Conservation (phyloP, 2,329 filamentous ascomycete genomes). For the Ophiostoma quercus region DNA sequence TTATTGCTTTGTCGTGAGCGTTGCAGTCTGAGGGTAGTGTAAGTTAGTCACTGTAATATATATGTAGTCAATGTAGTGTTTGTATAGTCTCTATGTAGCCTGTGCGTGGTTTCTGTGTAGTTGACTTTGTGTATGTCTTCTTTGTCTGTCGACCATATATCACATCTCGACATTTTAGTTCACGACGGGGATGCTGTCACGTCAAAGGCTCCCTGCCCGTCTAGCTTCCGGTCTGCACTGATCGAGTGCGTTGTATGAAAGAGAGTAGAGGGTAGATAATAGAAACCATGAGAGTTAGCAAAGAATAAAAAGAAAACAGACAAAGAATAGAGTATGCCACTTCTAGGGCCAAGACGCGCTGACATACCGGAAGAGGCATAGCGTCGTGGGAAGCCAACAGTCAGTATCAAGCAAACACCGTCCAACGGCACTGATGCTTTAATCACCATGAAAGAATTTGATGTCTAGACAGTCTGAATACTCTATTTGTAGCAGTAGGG, state of each 20-base stretch:
- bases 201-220: neutral
- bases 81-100: neutral
- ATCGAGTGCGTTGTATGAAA: neutral
- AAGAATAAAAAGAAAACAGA: neutral
- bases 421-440: neutral
- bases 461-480: neutral
- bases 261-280: neutral
- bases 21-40: no score
- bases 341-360: slow-evolving; percentile 4
- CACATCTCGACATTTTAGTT: neutral
- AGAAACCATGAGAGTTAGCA: no score
- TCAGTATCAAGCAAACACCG: neutral
- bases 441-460: neutral
- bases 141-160: slow-evolving; percentile 7
- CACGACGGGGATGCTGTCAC: neutral
- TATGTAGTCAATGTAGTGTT: neutral
- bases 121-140: neutral
- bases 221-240: neutral
- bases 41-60: no score
- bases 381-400: neutral
- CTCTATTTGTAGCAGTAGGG: neutral
- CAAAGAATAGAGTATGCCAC: neutral
- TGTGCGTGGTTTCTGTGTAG: neutral
- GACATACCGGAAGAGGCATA: slow-evolving; percentile 10
- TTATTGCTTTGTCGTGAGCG: neutral